Conservation (phyloP, 2,329 filamentous ascomycete species). For the Ceratocystis variospora region DNA sequence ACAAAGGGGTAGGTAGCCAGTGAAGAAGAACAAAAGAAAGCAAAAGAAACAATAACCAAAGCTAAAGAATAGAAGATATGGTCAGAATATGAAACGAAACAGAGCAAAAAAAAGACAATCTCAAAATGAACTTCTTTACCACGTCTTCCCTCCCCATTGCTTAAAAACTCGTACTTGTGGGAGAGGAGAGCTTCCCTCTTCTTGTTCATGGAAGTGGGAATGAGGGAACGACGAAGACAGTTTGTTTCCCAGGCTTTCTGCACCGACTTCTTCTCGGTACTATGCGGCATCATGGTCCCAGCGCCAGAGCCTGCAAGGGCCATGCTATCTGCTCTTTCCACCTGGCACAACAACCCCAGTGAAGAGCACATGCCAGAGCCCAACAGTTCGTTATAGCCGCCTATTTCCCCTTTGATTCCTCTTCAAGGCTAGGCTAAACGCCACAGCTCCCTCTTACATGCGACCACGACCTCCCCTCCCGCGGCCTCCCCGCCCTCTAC, state of each 20-base stretch:
- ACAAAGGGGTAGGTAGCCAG: background rate
- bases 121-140: background rate
- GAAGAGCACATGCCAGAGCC: background rate
- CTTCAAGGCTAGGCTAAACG: background rate
- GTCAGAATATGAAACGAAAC: slow-evolving; percentile 3
- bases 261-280: background rate
- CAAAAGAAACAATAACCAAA: slow-evolving; percentile 4
- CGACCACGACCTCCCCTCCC: slow-evolving; percentile 32
- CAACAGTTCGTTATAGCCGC: background rate
- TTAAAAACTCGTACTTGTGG: background rate
- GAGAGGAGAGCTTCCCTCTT: background rate
- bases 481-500: slow-evolving; percentile 42
- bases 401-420: background rate
- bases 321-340: background rate
- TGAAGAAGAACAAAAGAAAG: slow-evolving; percentile 7
- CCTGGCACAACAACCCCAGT: background rate
- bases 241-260: background rate
- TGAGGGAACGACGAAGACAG: background rate
- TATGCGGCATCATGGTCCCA: background rate
- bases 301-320: background rate
- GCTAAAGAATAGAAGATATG: slow-evolving; percentile 1
- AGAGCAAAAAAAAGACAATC: slow-evolving; percentile 9
- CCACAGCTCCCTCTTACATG: slow-evolving; percentile 12
- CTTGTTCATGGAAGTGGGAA: background rate
- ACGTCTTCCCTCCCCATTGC: background rate